Conservation (phyloP, 768 basidiomycete genomes). For the Antrodiella citrinella region DNA sequence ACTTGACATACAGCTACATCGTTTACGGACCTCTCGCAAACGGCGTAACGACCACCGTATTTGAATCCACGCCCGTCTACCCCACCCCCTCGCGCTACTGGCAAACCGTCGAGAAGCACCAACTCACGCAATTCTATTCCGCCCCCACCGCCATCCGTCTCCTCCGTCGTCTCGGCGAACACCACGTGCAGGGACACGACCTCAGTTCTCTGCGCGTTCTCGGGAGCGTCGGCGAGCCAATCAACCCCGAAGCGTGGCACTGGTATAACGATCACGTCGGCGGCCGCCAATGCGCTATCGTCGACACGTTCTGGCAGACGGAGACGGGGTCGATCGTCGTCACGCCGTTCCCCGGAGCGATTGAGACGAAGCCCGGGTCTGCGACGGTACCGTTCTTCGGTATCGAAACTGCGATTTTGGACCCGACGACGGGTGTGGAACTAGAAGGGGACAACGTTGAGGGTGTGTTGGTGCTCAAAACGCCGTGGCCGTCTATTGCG, state of each 20-base stretch:
- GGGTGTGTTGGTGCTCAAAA: slow-evolving; percentile 80
- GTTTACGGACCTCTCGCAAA: slow-evolving; percentile 91
- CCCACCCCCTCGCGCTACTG: slow-evolving; percentile 96
- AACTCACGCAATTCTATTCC: slow-evolving; percentile 93
- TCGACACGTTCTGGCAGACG: slow-evolving; percentile 97
- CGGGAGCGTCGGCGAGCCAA: slow-evolving; percentile 94
- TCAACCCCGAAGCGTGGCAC: slow-evolving; percentile 98
- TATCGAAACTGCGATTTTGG: slow-evolving; percentile 80
- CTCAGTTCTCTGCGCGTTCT: slow-evolving; percentile 78
- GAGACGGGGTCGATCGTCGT: slow-evolving; percentile 96
- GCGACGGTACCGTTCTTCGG: slow-evolving; percentile 99
- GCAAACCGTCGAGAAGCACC: slow-evolving; percentile 89
- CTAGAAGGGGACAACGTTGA: slow-evolving; percentile 79
- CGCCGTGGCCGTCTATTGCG: slow-evolving; percentile 94
- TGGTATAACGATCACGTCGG: slow-evolving; percentile 99
- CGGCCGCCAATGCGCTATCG: slow-evolving; percentile 78
- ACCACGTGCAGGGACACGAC: slow-evolving; percentile 80
- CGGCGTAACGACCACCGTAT: slow-evolving; percentile 79
- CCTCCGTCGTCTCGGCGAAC: slow-evolving; percentile 74
- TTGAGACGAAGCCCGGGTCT: slow-evolving; percentile 92
- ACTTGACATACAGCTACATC: slow-evolving; percentile 54
- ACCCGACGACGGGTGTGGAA: slow-evolving; percentile 72
- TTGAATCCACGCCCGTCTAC: slow-evolving; percentile 96
- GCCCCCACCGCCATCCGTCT: slow-evolving; percentile 94
- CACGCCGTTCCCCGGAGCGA: slow-evolving; percentile 92